Conservation (phyloP, 768 basidiomycete species). For the Strobilomyces confusus region DNA sequence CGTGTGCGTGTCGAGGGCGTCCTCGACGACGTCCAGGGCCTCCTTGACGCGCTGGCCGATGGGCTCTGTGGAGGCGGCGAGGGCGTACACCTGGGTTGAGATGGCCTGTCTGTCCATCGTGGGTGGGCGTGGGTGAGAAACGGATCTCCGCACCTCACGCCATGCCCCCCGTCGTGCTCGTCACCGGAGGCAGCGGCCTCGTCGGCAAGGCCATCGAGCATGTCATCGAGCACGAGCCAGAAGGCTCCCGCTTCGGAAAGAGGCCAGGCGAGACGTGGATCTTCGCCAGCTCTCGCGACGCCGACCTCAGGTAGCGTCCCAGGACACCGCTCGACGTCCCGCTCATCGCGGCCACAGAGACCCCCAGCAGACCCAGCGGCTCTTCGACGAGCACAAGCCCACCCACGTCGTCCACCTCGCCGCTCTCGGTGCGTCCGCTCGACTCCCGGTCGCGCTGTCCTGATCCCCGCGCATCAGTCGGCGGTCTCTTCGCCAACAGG, state of each 20-base stretch:
- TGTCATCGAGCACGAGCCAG: conserved; percentile 73
- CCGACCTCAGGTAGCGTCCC: conserved; percentile 69
- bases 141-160: not conserved
- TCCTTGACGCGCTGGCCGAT: conserved; percentile 65
- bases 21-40: conserved; percentile 78
- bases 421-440: conserved; percentile 65
- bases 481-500: conserved; percentile 95
- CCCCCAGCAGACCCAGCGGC: conserved; percentile 56
- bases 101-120: conserved; percentile 50
- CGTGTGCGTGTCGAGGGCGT: conserved; percentile 76
- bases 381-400: conserved; percentile 90
- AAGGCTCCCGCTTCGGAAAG: conserved; percentile 76
- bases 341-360: conserved; percentile 45
- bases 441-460: conserved; percentile 1
- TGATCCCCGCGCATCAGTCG: conserved; percentile 49
- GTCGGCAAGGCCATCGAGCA: conserved; percentile 83
- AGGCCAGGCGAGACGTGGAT: conserved; percentile 78
- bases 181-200: conserved; percentile 83
- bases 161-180: conserved; percentile 55
- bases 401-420: conserved; percentile 97
- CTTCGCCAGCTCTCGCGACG: conserved; percentile 75
- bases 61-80: conserved; percentile 52
- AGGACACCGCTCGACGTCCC: not conserved
- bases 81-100: conserved; percentile 54
- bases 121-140: not conserved